Evolutionary conservation across 495 filamentous ascomycete species (phyloP), one percentile per base, ranked within the genome.

Genomic region (Penicillium cosmopolitanum): DNA sequence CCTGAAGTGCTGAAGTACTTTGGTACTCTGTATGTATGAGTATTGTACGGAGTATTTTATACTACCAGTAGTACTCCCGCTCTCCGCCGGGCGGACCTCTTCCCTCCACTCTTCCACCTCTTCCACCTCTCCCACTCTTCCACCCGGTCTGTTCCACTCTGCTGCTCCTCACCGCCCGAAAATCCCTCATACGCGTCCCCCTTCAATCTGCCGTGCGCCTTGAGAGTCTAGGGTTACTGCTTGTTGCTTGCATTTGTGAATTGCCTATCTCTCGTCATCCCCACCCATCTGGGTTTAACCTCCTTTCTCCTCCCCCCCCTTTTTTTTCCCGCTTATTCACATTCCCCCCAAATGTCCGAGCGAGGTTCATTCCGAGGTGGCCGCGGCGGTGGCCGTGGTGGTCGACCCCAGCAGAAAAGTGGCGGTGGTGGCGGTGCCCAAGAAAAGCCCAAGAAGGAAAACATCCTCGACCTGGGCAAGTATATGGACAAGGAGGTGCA

Each of bases 401-500:
- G 69, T 56, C 69, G 71, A 56, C 61, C 63, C 46, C 67, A 71
- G 54, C 66, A 72, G 58, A 67, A 72, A 69, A 76, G 82, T 73
- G 83, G 80, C 71, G 77, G 78, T 73, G 73, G 76, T 67, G 73
- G 74, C 66, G 77, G 75, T 62, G 73, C 68, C 64, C 77, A 82
- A 60, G 88, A 92, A 70, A 88, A 90, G 63, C 91, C 93, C 58
- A 97, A 96, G 84, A 97, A 97, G 79, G 94, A 98, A 72, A 97
- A 97, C 70, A 98, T 98, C 66, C 84, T 98, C 19, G 95, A 98
- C 63, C 77, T 98, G 60, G 85, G 80, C 70, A 96, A 96, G 79
- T 98, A 97, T 70, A 92, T 96, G 87, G 95, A 98, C 74, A 94
- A 97, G 83, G 82, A 89, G 67, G 89, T 98, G 53, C 87, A 83